phyloP scores from a whole-genome alignment of 805 yeast species.

The Kurtzmaniella cleridarum region DNA sequence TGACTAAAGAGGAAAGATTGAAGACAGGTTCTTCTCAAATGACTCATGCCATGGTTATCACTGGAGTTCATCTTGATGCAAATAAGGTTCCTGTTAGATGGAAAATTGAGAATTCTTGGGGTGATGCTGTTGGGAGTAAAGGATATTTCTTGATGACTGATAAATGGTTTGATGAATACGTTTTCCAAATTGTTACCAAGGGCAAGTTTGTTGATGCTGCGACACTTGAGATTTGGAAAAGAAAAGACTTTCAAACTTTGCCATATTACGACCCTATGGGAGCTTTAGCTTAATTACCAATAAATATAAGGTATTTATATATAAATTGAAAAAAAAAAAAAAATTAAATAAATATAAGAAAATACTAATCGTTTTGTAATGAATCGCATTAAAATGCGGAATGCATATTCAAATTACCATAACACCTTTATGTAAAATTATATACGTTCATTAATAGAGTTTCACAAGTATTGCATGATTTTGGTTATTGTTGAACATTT shows the following conservation, averaged over 20 bases:
- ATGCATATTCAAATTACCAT: too few relatives aligned
- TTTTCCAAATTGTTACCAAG: slow-evolving; percentile 36
- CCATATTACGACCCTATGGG: slow-evolving; percentile 43
- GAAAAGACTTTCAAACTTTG: slow-evolving; percentile 24
- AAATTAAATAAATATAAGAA: too few relatives aligned
- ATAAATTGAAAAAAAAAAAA: not conserved
- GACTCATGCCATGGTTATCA: slow-evolving; percentile 89
- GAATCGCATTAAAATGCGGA: too few relatives aligned
- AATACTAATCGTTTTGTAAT: too few relatives aligned
- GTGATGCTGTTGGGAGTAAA: slow-evolving; percentile 33
- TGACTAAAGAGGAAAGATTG: slow-evolving; percentile 62
- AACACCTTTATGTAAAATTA: too few relatives aligned
- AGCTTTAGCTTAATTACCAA: slow-evolving; percentile 26
- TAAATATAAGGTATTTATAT: not conserved
- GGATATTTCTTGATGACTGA: slow-evolving; percentile 42
- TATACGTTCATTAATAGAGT: too few relatives aligned
- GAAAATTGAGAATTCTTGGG: slow-evolving; percentile 44
- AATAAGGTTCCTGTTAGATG: slow-evolving; percentile 36
- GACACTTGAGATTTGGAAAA: slow-evolving; percentile 31
- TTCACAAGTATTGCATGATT: too few relatives aligned
- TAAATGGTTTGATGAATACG: slow-evolving; percentile 39
- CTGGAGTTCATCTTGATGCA: slow-evolving; percentile 68
- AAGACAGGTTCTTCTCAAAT: slow-evolving; percentile 65
- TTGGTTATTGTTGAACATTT: not conserved
- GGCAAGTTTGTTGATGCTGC: slow-evolving; percentile 32